These are phyloP conservation scores for Trametes cinnabarina DNA, from an alignment of 768 basidiomycete genomes.

Conservation along the genomic window DNA sequence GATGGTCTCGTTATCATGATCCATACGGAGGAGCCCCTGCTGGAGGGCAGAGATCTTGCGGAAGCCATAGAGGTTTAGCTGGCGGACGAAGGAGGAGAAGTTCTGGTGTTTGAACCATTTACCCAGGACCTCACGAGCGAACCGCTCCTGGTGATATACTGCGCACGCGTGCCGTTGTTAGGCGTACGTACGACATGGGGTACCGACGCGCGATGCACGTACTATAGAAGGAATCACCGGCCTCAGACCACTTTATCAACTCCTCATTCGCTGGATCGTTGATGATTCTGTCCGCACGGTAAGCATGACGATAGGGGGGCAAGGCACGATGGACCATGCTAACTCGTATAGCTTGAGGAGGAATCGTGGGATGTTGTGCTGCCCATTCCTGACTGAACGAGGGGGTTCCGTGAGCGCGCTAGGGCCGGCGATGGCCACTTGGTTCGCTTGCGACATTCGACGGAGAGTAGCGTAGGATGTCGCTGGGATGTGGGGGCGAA, in stretches of 20 bases:
- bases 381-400: conserved; percentile 42
- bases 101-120: conserved; percentile 98
- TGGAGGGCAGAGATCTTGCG: conserved; percentile 94
- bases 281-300: conserved; percentile 66
- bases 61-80: conserved; percentile 95
- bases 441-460: conserved; percentile 49
- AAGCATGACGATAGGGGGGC: background rate
- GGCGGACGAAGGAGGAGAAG: conserved; percentile 90
- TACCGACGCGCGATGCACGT: conserved; percentile 17
- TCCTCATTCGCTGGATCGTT: conserved; percentile 78
- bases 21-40: conserved; percentile 87
- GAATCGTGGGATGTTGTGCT: conserved; percentile 70
- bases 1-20: conserved; percentile 77
- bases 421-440: conserved; percentile 53
- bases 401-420: conserved; percentile 35
- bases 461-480: background rate
- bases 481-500: background rate
- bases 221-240: conserved; percentile 94
- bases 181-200: background rate
- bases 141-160: conserved; percentile 91
- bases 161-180: background rate
- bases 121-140: conserved; percentile 85
- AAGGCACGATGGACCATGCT: conserved; percentile 30
- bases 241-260: conserved; percentile 88
- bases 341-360: conserved; percentile 92